Conservation (phyloP, 2,329 filamentous ascomycete genomes). For the Tolypocladium tropicale region DNA sequence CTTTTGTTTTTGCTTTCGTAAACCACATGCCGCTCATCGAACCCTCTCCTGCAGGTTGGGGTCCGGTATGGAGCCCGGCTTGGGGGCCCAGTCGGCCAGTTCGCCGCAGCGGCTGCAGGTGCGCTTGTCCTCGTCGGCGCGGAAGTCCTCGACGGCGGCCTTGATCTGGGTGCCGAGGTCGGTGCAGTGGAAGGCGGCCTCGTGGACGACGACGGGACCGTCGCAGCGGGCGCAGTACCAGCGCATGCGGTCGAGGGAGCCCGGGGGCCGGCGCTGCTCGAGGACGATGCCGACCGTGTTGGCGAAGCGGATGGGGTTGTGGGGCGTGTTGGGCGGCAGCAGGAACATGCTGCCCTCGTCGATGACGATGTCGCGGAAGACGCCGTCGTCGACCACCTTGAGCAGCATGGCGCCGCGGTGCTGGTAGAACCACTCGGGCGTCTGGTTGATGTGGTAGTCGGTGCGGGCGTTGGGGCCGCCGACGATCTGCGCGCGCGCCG, state of each 20-base stretch:
- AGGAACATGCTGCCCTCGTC: conserved; percentile 90
- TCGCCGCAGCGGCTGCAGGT: conserved; percentile 69
- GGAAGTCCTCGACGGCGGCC: conserved; percentile 75
- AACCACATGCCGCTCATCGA: background rate
- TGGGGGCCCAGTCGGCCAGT: conserved; percentile 62
- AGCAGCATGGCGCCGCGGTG: conserved; percentile 88
- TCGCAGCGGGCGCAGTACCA: conserved; percentile 79
- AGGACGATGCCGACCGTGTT: conserved; percentile 90
- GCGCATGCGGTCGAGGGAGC: conserved; percentile 64
- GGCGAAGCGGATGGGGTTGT: conserved; percentile 89
- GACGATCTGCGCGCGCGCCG: conserved; percentile 58
- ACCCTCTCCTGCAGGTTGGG: conserved; percentile 35
- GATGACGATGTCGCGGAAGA: conserved; percentile 79
- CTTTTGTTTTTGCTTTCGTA: background rate
- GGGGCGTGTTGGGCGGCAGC: conserved; percentile 85
- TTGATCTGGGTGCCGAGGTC: conserved; percentile 94
- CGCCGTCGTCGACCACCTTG: conserved; percentile 67
- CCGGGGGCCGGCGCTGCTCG: conserved; percentile 68
- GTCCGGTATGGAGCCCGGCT: conserved; percentile 46
- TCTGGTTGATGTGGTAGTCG: conserved; percentile 97
- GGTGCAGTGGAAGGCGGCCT: conserved; percentile 78
- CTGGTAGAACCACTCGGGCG: conserved; percentile 97
- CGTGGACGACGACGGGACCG: conserved; percentile 57
- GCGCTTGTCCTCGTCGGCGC: conserved; percentile 53
- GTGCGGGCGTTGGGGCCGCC: conserved; percentile 92